A percentile compares a stretch with the other conserved stretches of the same genome.
These are phyloP conservation scores for Gentiana dahurica DNA, from an alignment of 257 asterid genomes.

Conservation along the genomic window DNA sequence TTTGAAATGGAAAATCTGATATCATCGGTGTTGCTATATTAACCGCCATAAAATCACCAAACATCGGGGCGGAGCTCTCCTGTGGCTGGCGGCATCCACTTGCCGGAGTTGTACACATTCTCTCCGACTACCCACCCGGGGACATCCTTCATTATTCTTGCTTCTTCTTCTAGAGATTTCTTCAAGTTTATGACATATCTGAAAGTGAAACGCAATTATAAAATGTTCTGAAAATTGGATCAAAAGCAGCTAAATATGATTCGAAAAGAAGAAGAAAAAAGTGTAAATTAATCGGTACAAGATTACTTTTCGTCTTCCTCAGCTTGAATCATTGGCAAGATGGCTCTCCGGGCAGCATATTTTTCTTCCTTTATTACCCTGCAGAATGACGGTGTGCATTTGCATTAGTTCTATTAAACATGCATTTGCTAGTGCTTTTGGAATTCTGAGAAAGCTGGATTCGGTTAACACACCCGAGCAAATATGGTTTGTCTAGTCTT, in stretches of 20 bases:
- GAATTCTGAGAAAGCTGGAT: too few species aligned
- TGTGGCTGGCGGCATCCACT: slow-evolving; percentile 96
- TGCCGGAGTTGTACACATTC: slow-evolving; percentile 85
- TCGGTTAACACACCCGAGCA: too few species aligned
- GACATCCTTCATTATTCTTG: slow-evolving; percentile 87
- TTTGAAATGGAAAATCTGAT: too few species aligned
- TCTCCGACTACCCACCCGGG: slow-evolving; percentile 98
- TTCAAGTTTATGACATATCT: slow-evolving; percentile 78
- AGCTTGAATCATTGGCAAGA: slow-evolving; percentile 70
- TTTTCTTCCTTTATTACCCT: slow-evolving; percentile 81
- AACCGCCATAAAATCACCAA: slow-evolving; percentile 37
- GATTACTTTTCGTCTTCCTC: slow-evolving; percentile 77
- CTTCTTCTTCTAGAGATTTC: slow-evolving; percentile 81
- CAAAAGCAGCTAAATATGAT: not conserved
- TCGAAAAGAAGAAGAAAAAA: not conserved
- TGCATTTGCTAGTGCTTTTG: too few species aligned
- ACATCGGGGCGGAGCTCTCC: slow-evolving; percentile 92
- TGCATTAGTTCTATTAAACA: too few species aligned
- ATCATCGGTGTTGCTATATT: too few species aligned
- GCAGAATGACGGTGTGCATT: slow-evolving; percentile 1
- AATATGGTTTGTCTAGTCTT: too few species aligned
- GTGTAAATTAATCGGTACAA: not conserved
- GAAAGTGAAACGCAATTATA: not conserved
- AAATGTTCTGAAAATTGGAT: not conserved
- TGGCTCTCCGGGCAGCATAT: slow-evolving; percentile 69